Evolutionary conservation across 495 filamentous ascomycete genomes (phyloP), one percentile per base, ranked within the genome.

Genomic region (Aspergillus baeticus): DNA sequence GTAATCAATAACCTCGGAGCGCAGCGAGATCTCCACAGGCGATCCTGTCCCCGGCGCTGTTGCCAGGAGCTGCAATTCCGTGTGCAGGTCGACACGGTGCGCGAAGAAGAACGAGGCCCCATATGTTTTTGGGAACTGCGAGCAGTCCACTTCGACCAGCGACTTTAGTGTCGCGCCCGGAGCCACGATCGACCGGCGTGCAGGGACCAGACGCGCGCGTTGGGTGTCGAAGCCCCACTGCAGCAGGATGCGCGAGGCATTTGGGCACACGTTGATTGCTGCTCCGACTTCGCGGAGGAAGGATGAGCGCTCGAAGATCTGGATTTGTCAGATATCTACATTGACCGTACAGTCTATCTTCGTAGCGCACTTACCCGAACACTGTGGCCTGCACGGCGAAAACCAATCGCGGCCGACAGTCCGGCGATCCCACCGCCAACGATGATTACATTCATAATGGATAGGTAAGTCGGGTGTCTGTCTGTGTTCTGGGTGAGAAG

Each of bases 371-470:
- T 21, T 13, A 54, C 51, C 41, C 38, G 3, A 10, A 54, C 51
- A 10, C 46, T 13, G 17, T 54, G 51, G 10, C 51, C 51, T 3
- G 42, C 26, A 2, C 51, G 51, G 36, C 51, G 51, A 3, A 54
- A 33, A 8, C 41, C 51, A 21, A 54, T 54, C 0, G 36, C 51
- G n/a, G 41, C 31, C 1, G 51, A 29, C 8, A 54, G 41, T 0
- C 51, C 51, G 17, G 22, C 51, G 5, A 54, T 54, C 17, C 51
- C 51, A 17, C 36, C 51, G 8, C 51, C 51, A 1, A 54, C 42
- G 13, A 54, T 43, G 10, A 54, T 46, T 2, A 54, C 42, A 29
- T 54, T 54, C 51, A 54, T 51, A n/a, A n/a, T n/a, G n/a, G n/a
- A n/a, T n/a, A n/a, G n/a, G n/a, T n/a, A n/a, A n/a, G n/a, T n/a